phyloP scores from a whole-genome alignment of 1,284 basidiomycete genomes.

The Naganishia liquefaciens region DNA sequence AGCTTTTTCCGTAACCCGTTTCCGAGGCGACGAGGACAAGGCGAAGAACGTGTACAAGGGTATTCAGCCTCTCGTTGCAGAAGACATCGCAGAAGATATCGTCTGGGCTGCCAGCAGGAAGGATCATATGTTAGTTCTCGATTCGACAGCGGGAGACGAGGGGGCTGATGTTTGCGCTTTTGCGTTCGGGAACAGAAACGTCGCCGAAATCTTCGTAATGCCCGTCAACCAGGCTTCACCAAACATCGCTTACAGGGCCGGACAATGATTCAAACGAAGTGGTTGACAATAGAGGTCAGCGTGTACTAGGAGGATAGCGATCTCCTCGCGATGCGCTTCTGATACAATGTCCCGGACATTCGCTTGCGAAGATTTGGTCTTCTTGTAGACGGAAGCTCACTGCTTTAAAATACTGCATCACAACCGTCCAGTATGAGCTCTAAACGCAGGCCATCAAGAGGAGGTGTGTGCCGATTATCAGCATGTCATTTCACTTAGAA shows the following conservation, averaged over 20 bases:
- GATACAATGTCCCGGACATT: too few species aligned
- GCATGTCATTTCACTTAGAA: too few species aligned
- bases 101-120: constrained; percentile 60
- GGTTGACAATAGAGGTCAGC: too few species aligned
- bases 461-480: too few species aligned
- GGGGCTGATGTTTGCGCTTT: background rate
- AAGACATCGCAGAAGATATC: constrained; percentile 94
- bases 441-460: too few species aligned
- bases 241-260: constrained; percentile 34
- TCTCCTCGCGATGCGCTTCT: too few species aligned
- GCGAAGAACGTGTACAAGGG: constrained; percentile 90
- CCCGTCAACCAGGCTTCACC: constrained; percentile 73
- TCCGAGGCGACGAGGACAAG: constrained; percentile 73
- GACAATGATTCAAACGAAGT: background rate
- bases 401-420: too few species aligned
- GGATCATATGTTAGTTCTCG: constrained; percentile 30
- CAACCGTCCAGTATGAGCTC: too few species aligned
- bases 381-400: too few species aligned
- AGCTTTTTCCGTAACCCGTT: constrained; percentile 86
- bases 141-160: too few species aligned
- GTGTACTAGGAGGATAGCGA: too few species aligned
- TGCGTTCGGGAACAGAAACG: constrained; percentile 26
- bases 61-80: constrained; percentile 66
- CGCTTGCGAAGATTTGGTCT: too few species aligned
- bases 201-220: constrained; percentile 35